A percentile compares a stretch with the other conserved stretches of the same genome.
Evolutionary conservation across 768 basidiomycete species (phyloP).

Genomic region (Tylopilus felleus): DNA sequence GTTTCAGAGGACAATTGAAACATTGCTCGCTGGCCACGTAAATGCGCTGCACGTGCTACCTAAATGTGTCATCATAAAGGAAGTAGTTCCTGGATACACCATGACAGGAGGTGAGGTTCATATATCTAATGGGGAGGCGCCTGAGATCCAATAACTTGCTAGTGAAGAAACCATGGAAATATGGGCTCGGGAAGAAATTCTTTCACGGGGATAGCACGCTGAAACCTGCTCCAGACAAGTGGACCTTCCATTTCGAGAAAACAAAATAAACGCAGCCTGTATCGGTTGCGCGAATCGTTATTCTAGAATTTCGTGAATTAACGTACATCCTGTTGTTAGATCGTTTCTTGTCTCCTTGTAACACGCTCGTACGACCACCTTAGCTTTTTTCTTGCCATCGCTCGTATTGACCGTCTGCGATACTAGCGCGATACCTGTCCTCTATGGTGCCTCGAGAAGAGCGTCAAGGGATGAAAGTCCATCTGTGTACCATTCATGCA

Average conservation of each 20-base stretch:
- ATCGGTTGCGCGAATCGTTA: not conserved
- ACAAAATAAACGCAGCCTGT: not conserved
- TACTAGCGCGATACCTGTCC: slow-evolving; percentile 59
- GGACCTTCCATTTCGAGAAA: slow-evolving; percentile 24
- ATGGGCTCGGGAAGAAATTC: slow-evolving; percentile 28
- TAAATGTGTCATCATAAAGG: slow-evolving; percentile 11
- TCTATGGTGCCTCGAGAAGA: slow-evolving; percentile 72
- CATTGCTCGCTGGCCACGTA: slow-evolving; percentile 20
- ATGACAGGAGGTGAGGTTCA: slow-evolving; percentile 17
- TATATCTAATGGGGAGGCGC: not conserved
- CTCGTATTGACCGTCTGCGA: slow-evolving; percentile 39
- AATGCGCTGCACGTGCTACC: slow-evolving; percentile 15
- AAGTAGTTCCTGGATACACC: slow-evolving; percentile 12
- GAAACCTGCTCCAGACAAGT: slow-evolving; percentile 25
- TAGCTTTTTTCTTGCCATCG: not conserved
- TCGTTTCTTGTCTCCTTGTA: slow-evolving; percentile 35
- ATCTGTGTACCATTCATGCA: slow-evolving; percentile 47
- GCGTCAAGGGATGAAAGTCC: slow-evolving; percentile 82
- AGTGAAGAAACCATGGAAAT: slow-evolving; percentile 28
- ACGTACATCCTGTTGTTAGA: not conserved
- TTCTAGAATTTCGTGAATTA: not conserved
- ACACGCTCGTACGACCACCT: not conserved
- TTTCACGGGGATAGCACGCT: slow-evolving; percentile 16
- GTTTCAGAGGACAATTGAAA: slow-evolving; percentile 24
- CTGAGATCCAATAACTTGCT: slow-evolving; percentile 6